These are phyloP conservation scores for Geoglossum glabrum DNA, from an alignment of 495 filamentous ascomycete genomes.

Conservation along the genomic window DNA sequence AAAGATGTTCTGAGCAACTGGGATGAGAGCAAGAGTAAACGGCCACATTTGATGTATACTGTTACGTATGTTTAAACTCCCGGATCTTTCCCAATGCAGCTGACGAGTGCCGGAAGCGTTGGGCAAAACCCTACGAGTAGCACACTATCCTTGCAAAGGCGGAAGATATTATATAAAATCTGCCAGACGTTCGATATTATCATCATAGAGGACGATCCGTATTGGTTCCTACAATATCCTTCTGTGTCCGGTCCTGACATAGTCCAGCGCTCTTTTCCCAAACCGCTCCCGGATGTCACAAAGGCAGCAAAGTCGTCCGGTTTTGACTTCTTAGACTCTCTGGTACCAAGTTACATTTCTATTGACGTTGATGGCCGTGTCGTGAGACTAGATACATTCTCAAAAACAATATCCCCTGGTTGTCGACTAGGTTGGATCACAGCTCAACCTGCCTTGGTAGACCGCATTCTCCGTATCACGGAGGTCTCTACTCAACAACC, in stretches of 20 bases:
- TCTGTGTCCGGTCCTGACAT: constrained; percentile 23
- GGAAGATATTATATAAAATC: constrained; percentile 58
- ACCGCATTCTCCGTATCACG: constrained; percentile 50
- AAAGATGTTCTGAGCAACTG: constrained; percentile 62
- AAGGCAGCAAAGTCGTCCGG: constrained; percentile 34
- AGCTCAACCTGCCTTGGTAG: constrained; percentile 48
- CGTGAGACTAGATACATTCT: constrained; percentile 32
- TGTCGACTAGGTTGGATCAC: constrained; percentile 27
- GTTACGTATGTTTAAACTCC: constrained; percentile 41
- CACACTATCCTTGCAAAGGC: constrained; percentile 44
- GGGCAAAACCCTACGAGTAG: constrained; percentile 83
- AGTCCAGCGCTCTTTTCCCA: constrained; percentile 8
- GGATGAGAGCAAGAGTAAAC: constrained; percentile 48
- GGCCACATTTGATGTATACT: constrained; percentile 76
- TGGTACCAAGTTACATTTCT: constrained; percentile 54
- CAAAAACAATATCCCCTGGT: constrained; percentile 24
- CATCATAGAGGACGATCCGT: constrained; percentile 88
- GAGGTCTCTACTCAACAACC: constrained; percentile 66
- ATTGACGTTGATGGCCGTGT: constrained; percentile 74
- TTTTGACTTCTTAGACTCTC: constrained; percentile 59
- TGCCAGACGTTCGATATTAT: constrained; percentile 76
- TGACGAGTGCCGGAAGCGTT: constrained; percentile 19
- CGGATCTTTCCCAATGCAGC: background rate
- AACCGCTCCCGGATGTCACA: constrained; percentile 19
- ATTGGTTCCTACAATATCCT: constrained; percentile 87